These are phyloP conservation scores for Pseudofabraea citricarpa DNA, from an alignment of 2,329 filamentous ascomycete species.

Conservation along the genomic window DNA sequence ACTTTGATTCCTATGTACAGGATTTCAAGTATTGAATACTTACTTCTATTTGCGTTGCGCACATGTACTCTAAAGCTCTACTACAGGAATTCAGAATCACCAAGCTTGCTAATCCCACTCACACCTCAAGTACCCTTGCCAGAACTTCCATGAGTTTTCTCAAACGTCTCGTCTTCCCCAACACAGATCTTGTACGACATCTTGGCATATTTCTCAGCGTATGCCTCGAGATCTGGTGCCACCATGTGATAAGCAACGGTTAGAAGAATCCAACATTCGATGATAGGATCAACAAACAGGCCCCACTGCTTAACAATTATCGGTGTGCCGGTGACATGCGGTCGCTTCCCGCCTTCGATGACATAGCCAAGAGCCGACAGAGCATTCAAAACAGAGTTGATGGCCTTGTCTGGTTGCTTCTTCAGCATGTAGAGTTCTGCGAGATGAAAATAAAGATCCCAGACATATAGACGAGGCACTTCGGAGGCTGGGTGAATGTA, in stretches of 20 bases:
- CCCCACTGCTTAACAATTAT: slow-evolving; percentile 24
- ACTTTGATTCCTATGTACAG: too few species aligned
- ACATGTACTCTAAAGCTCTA: too few species aligned
- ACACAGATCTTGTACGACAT: slow-evolving; percentile 28
- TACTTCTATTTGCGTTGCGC: too few species aligned
- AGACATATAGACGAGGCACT: slow-evolving; percentile 22
- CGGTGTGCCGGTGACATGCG: slow-evolving; percentile 4
- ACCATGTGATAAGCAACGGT: slow-evolving; percentile 19
- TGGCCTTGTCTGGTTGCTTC: slow-evolving; percentile 1
- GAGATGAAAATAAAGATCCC: slow-evolving; percentile 14
- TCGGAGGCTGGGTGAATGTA: slow-evolving; percentile 19
- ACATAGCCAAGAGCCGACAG: slow-evolving; percentile 6
- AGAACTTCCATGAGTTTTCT: slow-evolving; percentile 15
- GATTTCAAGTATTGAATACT: too few species aligned
- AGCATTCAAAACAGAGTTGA: slow-evolving; percentile 1
- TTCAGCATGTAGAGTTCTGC: slow-evolving; percentile 7
- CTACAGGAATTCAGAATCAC: too few species aligned
- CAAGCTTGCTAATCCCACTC: too few species aligned
- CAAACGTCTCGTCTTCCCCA: slow-evolving; percentile 30
- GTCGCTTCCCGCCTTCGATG: slow-evolving; percentile 4
- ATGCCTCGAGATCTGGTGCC: slow-evolving; percentile 12
- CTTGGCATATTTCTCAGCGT: slow-evolving; percentile 27
- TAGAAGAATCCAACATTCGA: slow-evolving; percentile 26
- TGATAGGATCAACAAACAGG: slow-evolving; percentile 16
- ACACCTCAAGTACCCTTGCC: too few species aligned